phyloP scores from a whole-genome alignment of 2,329 filamentous ascomycete genomes.

The Colletotrichum lini region DNA sequence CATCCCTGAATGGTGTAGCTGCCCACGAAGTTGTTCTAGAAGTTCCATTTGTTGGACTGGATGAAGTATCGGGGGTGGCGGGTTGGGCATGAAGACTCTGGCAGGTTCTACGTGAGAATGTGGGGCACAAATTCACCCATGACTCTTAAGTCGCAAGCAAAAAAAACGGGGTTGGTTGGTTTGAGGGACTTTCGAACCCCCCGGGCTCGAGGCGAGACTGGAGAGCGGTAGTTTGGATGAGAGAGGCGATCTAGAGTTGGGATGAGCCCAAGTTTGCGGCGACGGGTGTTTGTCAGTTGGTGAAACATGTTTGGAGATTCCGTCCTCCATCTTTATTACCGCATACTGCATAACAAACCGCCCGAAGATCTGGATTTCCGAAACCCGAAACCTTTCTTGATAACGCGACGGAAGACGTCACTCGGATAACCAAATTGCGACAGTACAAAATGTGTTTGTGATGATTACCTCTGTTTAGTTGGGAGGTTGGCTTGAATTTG shows the following conservation, averaged over 20 bases:
- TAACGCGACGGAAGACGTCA: not conserved
- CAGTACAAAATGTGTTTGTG: constrained; percentile 4
- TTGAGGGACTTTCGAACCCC: constrained; percentile 25
- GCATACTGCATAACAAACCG: constrained; percentile 2
- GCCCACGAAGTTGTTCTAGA: not conserved
- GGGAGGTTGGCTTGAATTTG: not conserved
- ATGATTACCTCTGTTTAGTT: constrained; percentile 26
- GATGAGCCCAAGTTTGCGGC: constrained; percentile 23
- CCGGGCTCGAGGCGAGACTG: not conserved
- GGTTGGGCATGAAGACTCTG: constrained; percentile 21
- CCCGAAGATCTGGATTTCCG: constrained; percentile 9
- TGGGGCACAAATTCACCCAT: constrained; percentile 27
- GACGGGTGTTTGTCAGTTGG: constrained; percentile 12
- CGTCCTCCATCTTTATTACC: not conserved
- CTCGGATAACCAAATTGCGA: not conserved
- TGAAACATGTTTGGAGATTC: constrained; percentile 33
- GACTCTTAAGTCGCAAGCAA: constrained; percentile 15
- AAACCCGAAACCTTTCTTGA: constrained; percentile 7
- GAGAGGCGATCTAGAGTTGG: constrained; percentile 14
- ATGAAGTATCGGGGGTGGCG: not conserved
- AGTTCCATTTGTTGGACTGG: not conserved
- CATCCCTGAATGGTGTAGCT: not conserved
- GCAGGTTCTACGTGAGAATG: constrained; percentile 21
- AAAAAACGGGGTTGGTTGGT: not conserved
- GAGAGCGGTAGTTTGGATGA: constrained; percentile 28